Conservation (phyloP, 805 yeast genomes). For the Babjeviella inositovora region DNA sequence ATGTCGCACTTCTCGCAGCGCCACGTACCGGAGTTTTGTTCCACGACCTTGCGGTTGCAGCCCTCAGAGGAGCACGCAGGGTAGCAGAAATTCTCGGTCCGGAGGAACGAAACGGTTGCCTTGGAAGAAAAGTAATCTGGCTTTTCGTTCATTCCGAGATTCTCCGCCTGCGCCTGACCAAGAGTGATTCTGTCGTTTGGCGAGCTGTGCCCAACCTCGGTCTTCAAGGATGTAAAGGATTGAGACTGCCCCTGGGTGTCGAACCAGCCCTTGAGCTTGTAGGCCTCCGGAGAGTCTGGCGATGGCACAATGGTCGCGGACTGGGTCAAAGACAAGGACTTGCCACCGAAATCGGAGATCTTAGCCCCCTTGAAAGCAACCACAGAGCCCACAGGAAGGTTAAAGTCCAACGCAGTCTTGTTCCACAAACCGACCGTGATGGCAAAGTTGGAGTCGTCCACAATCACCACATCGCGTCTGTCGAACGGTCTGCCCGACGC, state of each 20-base stretch:
- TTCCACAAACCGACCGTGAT: constrained; percentile 85
- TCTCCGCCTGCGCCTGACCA: constrained; percentile 44
- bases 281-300: constrained; percentile 86
- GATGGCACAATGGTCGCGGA: constrained; percentile 62
- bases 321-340: constrained; percentile 66
- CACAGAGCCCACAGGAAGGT: constrained; percentile 62
- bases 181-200: constrained; percentile 48
- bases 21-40: constrained; percentile 64
- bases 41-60: constrained; percentile 76
- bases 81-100: constrained; percentile 67
- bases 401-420: constrained; percentile 66
- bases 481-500: constrained; percentile 83
- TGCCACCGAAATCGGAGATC: constrained; percentile 79
- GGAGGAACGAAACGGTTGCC: constrained; percentile 58
- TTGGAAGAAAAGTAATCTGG: constrained; percentile 68
- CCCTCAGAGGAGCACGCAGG: constrained; percentile 73
- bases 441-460: constrained; percentile 69
- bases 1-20: constrained; percentile 86
- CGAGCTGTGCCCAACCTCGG: constrained; percentile 22
- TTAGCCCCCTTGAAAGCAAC: constrained; percentile 85
- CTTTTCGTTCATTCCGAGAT: constrained; percentile 58
- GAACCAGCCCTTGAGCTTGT: constrained; percentile 86
- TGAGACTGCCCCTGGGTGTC: constrained; percentile 60
- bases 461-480: constrained; percentile 77
- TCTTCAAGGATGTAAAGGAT: constrained; percentile 43